Percentiles rank a stretch among this genome's conserved stretches.
Evolutionary conservation across 2,329 filamentous ascomycete species (phyloP).

Genomic region (Talaromyces sp.): DNA sequence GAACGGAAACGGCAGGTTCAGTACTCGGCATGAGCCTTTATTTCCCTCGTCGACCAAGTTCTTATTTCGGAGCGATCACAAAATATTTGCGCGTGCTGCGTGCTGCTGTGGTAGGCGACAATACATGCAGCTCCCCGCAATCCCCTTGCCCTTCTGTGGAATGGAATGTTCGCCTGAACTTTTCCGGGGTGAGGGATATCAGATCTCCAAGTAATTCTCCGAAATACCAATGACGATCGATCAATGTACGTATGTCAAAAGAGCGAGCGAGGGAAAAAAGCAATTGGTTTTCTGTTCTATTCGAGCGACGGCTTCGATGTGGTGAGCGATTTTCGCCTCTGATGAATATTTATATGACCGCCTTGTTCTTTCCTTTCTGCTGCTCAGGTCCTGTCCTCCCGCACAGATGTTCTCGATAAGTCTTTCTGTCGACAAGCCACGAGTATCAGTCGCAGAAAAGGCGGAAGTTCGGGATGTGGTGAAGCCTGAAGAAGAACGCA

Average conservation of each 20-base stretch:
- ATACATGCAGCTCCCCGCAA: neutral
- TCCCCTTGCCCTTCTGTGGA: neutral
- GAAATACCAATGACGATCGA: constrained; percentile 3
- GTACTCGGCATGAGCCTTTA: constrained; percentile 6
- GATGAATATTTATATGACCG: neutral
- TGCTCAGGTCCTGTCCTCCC: neutral
- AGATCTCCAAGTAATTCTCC: neutral
- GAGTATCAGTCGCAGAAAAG: neutral
- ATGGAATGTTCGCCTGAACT: constrained; percentile 7
- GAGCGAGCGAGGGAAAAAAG: neutral
- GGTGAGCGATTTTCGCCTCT: neutral
- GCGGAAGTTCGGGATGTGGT: neutral
- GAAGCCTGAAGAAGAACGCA: neutral
- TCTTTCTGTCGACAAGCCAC: neutral
- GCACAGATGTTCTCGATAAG: neutral
- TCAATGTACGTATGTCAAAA: neutral
- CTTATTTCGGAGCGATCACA: constrained; percentile 7
- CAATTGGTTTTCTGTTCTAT: neutral
- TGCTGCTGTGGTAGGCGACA: neutral
- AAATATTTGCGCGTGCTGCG: neutral
- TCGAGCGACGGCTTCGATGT: neutral
- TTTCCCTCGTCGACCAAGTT: neutral
- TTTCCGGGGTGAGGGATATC: constrained; percentile 1
- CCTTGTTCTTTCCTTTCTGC: neutral
- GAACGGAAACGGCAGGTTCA: constrained; percentile 16